phyloP scores from a whole-genome alignment of 352 stramenopile genomes.

The Phytophthora constricta region DNA sequence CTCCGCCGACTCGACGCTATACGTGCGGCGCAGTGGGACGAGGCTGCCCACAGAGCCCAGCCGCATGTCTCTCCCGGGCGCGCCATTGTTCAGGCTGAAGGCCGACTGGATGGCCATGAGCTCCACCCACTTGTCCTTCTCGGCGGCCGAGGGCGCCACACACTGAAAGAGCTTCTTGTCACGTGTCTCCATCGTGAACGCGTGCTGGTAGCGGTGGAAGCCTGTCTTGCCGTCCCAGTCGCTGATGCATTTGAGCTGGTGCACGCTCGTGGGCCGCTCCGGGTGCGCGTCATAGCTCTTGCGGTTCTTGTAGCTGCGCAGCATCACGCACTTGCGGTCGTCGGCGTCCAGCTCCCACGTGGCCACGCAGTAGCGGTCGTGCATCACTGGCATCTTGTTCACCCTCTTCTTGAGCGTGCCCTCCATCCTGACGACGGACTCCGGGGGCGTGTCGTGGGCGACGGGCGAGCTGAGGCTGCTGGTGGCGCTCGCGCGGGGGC shows the following conservation, averaged over 20 bases:
- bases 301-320: conserved; percentile 77
- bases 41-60: conserved; percentile 36
- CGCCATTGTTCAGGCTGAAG: conserved; percentile 25
- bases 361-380: conserved; percentile 84
- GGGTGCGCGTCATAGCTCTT: conserved; percentile 52
- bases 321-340: conserved; percentile 60
- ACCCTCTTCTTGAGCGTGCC: conserved; percentile 77
- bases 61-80: conserved; percentile 23
- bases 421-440: conserved; percentile 49
- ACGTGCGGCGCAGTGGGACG: conserved; percentile 28
- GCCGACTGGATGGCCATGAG: conserved; percentile 52
- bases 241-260: conserved; percentile 74
- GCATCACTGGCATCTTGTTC: conserved; percentile 78
- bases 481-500: conserved; percentile 21
- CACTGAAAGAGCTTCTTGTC: conserved; percentile 83
- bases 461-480: conserved; percentile 25
- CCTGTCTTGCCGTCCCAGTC: conserved; percentile 82
- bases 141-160: conserved; percentile 50
- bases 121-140: conserved; percentile 73
- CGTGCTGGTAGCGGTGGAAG: conserved; percentile 77
- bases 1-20: conserved; percentile 29
- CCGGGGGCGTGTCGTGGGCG: neutral
- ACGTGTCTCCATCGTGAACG: conserved; percentile 74
- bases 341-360: conserved; percentile 62
- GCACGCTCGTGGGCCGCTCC: conserved; percentile 56